Evolutionary conservation across 345 rosid genomes (phyloP).

Genomic region (Clausena lansium): DNA sequence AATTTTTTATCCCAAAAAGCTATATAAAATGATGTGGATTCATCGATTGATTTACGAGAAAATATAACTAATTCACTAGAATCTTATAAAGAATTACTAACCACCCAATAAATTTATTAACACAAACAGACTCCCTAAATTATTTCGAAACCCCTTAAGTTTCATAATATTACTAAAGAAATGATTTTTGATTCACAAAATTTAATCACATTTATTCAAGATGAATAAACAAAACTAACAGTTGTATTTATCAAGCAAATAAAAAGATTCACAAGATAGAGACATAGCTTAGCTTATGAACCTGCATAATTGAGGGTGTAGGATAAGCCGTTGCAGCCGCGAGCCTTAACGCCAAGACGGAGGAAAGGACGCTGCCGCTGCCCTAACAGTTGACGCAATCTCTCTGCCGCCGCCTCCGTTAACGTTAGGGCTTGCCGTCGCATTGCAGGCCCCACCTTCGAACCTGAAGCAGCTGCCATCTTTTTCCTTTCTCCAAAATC

Average conservation of each 20-base stretch:
- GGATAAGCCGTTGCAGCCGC: conserved; percentile 82
- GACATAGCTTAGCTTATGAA: neutral
- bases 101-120: neutral
- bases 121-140: neutral
- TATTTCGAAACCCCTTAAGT: neutral
- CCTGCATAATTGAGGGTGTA: conserved; percentile 87
- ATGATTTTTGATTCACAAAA: neutral
- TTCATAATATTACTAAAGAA: neutral
- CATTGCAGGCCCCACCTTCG: conserved; percentile 36
- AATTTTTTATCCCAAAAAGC: too few relatives aligned
- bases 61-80: too few relatives aligned
- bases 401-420: conserved; percentile 66
- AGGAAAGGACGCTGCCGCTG: conserved; percentile 73
- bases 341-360: conserved; percentile 84
- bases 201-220: neutral
- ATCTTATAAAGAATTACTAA: neutral
- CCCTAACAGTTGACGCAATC: conserved; percentile 63
- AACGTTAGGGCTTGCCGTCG: conserved; percentile 58
- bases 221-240: neutral
- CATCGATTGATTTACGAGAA: too few relatives aligned
- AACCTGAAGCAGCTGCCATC: conserved; percentile 12
- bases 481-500: neutral
- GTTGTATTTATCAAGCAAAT: neutral
- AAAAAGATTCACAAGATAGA: neutral
- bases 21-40: too few relatives aligned